Percentiles rank a stretch among this genome's conserved stretches.
Conservation (phyloP, 208 protist species). For the Leishmania martiniquensis region DNA sequence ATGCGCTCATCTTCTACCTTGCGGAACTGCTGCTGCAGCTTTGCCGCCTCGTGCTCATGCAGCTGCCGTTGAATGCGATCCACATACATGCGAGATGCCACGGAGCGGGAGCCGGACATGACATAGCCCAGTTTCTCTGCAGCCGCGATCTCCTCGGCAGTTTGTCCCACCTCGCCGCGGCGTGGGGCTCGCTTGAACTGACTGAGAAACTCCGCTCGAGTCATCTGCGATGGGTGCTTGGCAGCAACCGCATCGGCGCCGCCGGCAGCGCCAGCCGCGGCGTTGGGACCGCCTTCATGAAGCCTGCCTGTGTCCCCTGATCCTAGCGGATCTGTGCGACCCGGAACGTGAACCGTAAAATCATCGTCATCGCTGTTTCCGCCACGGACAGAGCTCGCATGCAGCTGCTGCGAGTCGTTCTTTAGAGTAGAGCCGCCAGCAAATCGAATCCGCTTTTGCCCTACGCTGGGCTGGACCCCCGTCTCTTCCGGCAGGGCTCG, state of each 20-base stretch:
- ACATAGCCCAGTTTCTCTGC: constrained; percentile 90
- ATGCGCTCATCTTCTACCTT: constrained; percentile 87
- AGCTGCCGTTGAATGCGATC: constrained; percentile 87
- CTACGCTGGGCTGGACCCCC: not conserved
- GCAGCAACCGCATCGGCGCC: constrained; percentile 5
- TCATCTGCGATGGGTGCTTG: constrained; percentile 92
- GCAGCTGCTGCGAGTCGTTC: not conserved
- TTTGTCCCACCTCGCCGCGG: constrained; percentile 85
- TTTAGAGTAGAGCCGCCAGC: not conserved
- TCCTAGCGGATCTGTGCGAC: not conserved
- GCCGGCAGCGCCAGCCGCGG: not conserved
- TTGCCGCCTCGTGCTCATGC: constrained; percentile 88
- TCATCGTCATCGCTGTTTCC: constrained; percentile 6
- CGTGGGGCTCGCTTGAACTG: constrained; percentile 90
- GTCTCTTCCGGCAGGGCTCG: not conserved
- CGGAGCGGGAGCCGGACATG: constrained; percentile 91
- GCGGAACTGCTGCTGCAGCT: constrained; percentile 89
- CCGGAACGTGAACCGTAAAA: constrained; percentile 17
- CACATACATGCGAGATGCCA: constrained; percentile 81
- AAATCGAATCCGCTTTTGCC: constrained; percentile 19
- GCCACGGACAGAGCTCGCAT: not conserved
- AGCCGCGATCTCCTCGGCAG: constrained; percentile 73
- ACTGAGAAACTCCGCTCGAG: constrained; percentile 80
- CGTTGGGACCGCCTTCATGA: not conserved
- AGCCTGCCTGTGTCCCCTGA: not conserved